Conservation (phyloP, 768 basidiomycete species). For the Tricholoma flavovirens region DNA sequence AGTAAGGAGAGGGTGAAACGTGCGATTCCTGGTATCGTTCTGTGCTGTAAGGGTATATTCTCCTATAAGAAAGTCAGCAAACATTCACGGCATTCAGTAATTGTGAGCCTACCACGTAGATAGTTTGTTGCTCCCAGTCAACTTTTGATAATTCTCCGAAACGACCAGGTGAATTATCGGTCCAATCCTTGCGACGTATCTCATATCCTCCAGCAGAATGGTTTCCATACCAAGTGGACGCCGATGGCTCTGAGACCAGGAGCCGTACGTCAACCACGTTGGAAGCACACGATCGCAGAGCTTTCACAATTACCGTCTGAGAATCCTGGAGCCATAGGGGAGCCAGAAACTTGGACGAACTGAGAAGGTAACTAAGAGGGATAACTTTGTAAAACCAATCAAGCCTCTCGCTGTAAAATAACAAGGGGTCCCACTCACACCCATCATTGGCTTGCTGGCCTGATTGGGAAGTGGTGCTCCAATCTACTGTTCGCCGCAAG, state of each 20-base stretch:
- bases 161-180: constrained; percentile 14
- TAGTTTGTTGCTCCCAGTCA: constrained; percentile 58
- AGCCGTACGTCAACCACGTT: constrained; percentile 57
- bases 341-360: constrained; percentile 31
- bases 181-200: constrained; percentile 51
- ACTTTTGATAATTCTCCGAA: constrained; percentile 23
- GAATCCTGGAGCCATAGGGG: constrained; percentile 22
- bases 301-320: constrained; percentile 51
- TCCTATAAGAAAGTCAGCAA: constrained; percentile 41
- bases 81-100: neutral
- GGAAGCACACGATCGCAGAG: constrained; percentile 45
- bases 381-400: constrained; percentile 39
- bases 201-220: constrained; percentile 54
- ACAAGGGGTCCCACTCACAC: constrained; percentile 37
- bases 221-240: constrained; percentile 28
- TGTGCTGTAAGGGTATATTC: constrained; percentile 53
- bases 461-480: constrained; percentile 14
- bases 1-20: constrained; percentile 39
- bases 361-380: constrained; percentile 49
- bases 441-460: constrained; percentile 12
- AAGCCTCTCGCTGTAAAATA: constrained; percentile 8
- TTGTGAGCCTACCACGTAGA: constrained; percentile 56
- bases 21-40: constrained; percentile 44
- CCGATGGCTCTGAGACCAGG: constrained; percentile 40
- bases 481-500: constrained; percentile 44